These are phyloP conservation scores for Fraxinus sp. DNA, from an alignment of 305 asterid species.

Conservation along the genomic window DNA sequence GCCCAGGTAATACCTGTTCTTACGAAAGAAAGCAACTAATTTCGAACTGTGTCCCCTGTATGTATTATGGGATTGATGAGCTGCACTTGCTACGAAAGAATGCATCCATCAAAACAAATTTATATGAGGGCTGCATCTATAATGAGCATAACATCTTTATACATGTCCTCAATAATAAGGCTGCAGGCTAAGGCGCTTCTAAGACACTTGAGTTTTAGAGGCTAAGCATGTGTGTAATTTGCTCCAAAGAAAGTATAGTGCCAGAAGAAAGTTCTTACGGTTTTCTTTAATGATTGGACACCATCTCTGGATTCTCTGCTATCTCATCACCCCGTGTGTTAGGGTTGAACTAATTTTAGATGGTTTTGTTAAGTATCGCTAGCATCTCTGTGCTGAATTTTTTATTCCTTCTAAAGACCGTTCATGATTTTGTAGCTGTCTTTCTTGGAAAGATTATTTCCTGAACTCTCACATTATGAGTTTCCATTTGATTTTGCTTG, in stretches of 20 bases:
- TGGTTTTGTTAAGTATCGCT: background rate
- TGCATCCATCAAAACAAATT: background rate
- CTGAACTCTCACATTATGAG: background rate
- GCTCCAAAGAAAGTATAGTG: background rate
- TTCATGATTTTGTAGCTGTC: background rate
- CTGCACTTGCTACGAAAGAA: background rate
- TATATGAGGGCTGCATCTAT: background rate
- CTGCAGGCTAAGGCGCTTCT: background rate
- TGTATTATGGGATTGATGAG: constrained; percentile 11
- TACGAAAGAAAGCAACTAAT: background rate
- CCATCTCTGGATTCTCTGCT: background rate
- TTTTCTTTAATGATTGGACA: background rate
- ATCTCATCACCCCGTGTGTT: background rate
- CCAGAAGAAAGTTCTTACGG: background rate
- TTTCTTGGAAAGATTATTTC: background rate
- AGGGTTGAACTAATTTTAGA: background rate
- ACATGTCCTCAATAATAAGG: background rate
- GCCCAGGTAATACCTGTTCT: constrained; percentile 74
- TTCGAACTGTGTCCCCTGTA: background rate
- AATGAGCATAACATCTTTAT: background rate
- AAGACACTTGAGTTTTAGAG: background rate
- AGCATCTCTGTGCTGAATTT: background rate
- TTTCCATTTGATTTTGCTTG: background rate
- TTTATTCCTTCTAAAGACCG: background rate
- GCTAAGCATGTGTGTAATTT: background rate